Conservation (phyloP, 495 filamentous ascomycete species). For the Lasiosphaeria miniovina region DNA sequence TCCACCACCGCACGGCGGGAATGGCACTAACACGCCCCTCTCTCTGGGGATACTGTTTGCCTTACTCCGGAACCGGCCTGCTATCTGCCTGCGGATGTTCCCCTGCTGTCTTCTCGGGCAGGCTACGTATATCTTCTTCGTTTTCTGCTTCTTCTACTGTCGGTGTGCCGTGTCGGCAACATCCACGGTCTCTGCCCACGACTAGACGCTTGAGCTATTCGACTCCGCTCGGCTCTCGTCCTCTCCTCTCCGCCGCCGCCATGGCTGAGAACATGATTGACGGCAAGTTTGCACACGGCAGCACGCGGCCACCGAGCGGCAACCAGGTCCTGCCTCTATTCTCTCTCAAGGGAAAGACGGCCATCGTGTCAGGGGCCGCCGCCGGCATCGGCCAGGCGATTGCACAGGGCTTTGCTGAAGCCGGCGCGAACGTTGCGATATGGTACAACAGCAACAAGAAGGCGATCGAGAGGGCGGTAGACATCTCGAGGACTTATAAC, state of each 20-base stretch:
- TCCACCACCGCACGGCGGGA: no score
- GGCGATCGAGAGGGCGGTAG: conserved; percentile 63
- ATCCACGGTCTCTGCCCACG: no score
- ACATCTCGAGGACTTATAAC: conserved; percentile 72
- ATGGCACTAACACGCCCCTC: no score
- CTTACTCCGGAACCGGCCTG: no score
- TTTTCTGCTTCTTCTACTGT: no score
- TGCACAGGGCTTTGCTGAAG: conserved; percentile 72
- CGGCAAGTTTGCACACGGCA: conserved; percentile 58
- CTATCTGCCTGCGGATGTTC: no score
- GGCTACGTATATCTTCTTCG: no score
- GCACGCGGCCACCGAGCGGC: conserved; percentile 56
- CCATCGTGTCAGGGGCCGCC: conserved; percentile 77
- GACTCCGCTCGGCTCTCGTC: no score
- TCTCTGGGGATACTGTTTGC: no score
- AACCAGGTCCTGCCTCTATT: conserved; percentile 72
- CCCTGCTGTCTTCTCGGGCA: no score
- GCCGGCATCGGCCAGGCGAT: conserved; percentile 79
- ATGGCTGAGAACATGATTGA: conserved; percentile 49
- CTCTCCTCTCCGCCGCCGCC: conserved; percentile 4
- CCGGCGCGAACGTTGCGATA: conserved; percentile 82
- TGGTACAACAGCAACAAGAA: conserved; percentile 82
- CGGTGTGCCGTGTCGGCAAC: no score
- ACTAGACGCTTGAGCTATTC: no score
- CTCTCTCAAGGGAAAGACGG: conserved; percentile 78